Base-by-base conservation (phyloP, 208 protist genomes). In the Trypanosoma grayi region DNA sequence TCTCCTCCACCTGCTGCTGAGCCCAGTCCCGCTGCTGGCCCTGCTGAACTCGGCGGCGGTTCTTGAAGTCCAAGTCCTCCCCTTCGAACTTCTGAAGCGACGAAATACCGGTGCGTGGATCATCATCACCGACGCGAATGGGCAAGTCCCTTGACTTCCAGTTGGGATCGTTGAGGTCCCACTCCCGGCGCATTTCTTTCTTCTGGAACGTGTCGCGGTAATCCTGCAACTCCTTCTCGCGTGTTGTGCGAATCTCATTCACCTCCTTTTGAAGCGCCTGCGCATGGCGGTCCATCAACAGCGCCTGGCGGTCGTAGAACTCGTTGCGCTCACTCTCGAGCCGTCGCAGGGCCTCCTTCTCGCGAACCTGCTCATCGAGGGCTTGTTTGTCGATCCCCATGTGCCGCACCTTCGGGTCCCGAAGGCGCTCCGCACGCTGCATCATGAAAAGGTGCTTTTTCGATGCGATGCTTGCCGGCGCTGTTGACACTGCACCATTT, bases 361-460 rank as follows among this genome's bases (percentile, higher is more conserved):
- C 91, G 24, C 83, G 75, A 44, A 97, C 85, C 79, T 97, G 94
- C 52, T 83, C 84, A 54, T 97, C 87, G 30, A 97, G 66, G 13
- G 86, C 91, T 59, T 90, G 71, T 41, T 83, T 83, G 59, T 97
- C 94, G 44, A 97, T 90, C 43, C 94, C 94, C 81, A 97, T 97
- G 27, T 90, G 81, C 36, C 91, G 85, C 51, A 87, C 47, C 61
- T 97, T 97, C 0, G 92, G 87, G 71, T 97, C 92, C 57, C 87
- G 85, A 16, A 97, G 78, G 20, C 93, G 85, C 62, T 94, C 80
- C 31, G 87, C 84, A 25, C 93, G 81, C 65, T 96, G 87, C 74
- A 82, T 76, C 76, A 95, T 87, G 51, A 96, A 92, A 18, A 85
- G 62, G 50, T 80, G 59, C 69, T 93, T 93, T 73, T 95, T 95